A percentile compares a stretch with the other conserved stretches of the same genome.
Evolutionary conservation across 164 flowering plant genomes (phyloP).

Genomic region (Liquidambar formosana): DNA sequence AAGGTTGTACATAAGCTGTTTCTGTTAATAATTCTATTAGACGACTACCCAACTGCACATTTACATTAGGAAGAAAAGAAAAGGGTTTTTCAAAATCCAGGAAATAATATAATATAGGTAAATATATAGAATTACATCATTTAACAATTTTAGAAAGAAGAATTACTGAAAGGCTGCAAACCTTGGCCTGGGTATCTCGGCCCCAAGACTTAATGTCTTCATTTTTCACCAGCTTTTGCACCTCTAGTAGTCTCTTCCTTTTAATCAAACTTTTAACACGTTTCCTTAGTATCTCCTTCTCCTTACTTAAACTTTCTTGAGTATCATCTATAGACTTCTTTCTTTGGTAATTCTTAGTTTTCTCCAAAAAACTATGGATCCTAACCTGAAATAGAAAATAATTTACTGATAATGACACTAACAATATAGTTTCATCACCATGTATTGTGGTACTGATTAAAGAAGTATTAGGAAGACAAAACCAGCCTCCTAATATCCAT

Average conservation of each 20-base stretch:
- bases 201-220: slow-evolving; percentile 67
- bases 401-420: not conserved
- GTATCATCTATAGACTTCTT: slow-evolving; percentile 26
- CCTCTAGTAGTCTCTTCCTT: slow-evolving; percentile 55
- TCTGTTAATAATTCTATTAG: slow-evolving; percentile 72
- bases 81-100: slow-evolving; percentile 7
- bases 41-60: slow-evolving; percentile 85
- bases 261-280: slow-evolving; percentile 63
- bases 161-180: slow-evolving; percentile 22
- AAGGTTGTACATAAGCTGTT: slow-evolving; percentile 83
- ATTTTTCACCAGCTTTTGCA: slow-evolving; percentile 58
- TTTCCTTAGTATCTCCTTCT: slow-evolving; percentile 50
- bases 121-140: not conserved
- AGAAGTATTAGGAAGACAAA: not conserved
- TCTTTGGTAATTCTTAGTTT: slow-evolving; percentile 43
- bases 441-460: not conserved
- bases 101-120: not conserved
- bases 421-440: not conserved
- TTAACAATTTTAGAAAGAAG: slow-evolving; percentile 4
- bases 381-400: slow-evolving; percentile 50
- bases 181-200: slow-evolving; percentile 84
- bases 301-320: slow-evolving; percentile 41
- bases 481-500: not conserved
- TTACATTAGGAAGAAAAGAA: slow-evolving; percentile 5
- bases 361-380: slow-evolving; percentile 70